Base-by-base conservation (phyloP, 495 filamentous ascomycete species). In the Penicillium manginii region DNA sequence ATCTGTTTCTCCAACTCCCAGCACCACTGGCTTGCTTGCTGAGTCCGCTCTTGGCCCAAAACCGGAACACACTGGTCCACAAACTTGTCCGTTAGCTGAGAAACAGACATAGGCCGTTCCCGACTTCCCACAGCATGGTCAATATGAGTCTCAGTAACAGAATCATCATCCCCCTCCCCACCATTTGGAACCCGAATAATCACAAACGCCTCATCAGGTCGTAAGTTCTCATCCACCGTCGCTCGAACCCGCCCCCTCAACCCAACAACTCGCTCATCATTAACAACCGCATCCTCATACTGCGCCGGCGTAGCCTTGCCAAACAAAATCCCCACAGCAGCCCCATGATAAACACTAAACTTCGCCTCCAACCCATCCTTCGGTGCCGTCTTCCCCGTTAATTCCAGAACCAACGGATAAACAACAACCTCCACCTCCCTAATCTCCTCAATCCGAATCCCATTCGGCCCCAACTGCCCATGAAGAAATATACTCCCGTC, bases 331-430 rank as follows among this genome's bases (percentile, higher is more conserved):
- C 76, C 81, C 10, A 82, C 69, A 0, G 78, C 80, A 17, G 64
- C 79, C 15, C 81, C 79, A 57, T 84, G 80, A 54, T 75, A 84
- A 17, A 82, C 78, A 48, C 78, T 81, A 52, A 85, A 85, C 45
- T 85, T 84, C 4, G 70, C 78, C 59, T 81, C 79, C 9, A 85
- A 59, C 3, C 80, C 81, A 57, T 81, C 76, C 52, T 67, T 73
- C 11, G 81, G 82, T 9, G 66, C 64, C 3, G 62, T 75, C 63
- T 84, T 83, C 0, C 80, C 80, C 0, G 81, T 84, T 32, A 85
- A 66, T 49, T 84, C 79, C 18, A 84, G 55, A 1, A 83, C 81
- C 35, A 84, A 71, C 0, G 80, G 81, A 62, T 85, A 79, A 4
- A 84, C 81, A 15, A 68, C 51, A 0, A 81, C 67, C 6, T 67